Percentiles rank a stretch among this genome's conserved stretches.
Conservation (phyloP, 2,329 filamentous ascomycete genomes). For the Colletotrichum sp. region DNA sequence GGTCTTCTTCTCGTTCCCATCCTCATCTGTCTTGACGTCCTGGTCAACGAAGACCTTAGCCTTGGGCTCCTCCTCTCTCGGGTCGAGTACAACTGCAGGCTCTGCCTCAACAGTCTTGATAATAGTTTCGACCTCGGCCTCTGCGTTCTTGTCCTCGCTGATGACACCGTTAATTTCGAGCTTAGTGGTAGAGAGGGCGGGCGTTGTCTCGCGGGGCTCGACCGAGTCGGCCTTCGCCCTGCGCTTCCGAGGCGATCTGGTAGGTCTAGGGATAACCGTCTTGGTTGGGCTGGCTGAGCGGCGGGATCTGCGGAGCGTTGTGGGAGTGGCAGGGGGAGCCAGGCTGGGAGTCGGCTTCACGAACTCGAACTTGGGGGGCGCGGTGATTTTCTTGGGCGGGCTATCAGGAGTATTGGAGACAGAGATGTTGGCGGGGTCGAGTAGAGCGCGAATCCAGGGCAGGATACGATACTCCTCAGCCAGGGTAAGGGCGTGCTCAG, state of each 20-base stretch:
- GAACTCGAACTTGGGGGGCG: conserved; percentile 80
- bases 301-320: conserved; percentile 51
- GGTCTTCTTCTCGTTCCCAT: conserved; percentile 69
- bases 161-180: conserved; percentile 31
- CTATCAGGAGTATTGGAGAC: conserved; percentile 63
- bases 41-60: conserved; percentile 76
- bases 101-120: conserved; percentile 58
- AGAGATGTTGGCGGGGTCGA: conserved; percentile 83
- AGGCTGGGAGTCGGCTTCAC: conserved; percentile 47
- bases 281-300: conserved; percentile 65
- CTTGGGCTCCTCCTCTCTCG: conserved; percentile 60
- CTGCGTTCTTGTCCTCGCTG: conserved; percentile 30
- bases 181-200: conserved; percentile 23
- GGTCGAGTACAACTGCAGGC: conserved; percentile 51
- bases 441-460: conserved; percentile 88
- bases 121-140: conserved; percentile 35
- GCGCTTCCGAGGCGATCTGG: conserved; percentile 58
- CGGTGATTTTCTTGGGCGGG: conserved; percentile 76
- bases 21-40: conserved; percentile 57
- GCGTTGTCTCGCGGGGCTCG: conserved; percentile 27
- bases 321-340: conserved; percentile 52
- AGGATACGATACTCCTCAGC: conserved; percentile 87
- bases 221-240: conserved; percentile 47
- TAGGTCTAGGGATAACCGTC: conserved; percentile 30
- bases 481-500: conserved; percentile 78